These are phyloP conservation scores for Phyllosticta citrichinensis DNA, from an alignment of 2,329 filamentous ascomycete genomes.

Conservation along the genomic window DNA sequence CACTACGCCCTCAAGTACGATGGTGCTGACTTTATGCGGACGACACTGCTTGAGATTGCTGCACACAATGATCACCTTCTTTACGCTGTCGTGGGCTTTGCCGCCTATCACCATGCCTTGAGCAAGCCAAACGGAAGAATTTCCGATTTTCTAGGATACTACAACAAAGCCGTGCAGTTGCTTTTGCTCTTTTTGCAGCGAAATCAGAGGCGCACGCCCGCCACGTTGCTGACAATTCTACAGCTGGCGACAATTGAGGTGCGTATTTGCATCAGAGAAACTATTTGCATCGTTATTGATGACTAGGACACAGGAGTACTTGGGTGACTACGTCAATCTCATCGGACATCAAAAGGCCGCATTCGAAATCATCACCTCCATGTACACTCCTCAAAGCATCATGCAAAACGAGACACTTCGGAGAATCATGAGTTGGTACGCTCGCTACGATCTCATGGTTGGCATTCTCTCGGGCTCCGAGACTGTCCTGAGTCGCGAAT, in stretches of 20 bases:
- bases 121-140: conserved; percentile 62
- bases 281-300: conserved; percentile 8
- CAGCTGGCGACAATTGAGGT: conserved; percentile 93
- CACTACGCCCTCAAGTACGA: conserved; percentile 75
- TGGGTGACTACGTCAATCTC: conserved; percentile 92
- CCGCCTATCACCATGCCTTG: conserved; percentile 76
- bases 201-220: conserved; percentile 59
- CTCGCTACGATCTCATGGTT: conserved; percentile 76
- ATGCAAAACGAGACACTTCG: conserved; percentile 61
- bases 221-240: conserved; percentile 75
- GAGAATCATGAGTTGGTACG: conserved; percentile 78
- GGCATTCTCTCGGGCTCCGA: conserved; percentile 73
- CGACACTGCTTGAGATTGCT: conserved; percentile 61
- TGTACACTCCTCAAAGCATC: conserved; percentile 69
- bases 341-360: conserved; percentile 89
- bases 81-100: conserved; percentile 78
- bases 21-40: conserved; percentile 61
- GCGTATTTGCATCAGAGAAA: conserved; percentile 19
- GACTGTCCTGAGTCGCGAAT: conserved; percentile 63
- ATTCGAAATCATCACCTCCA: conserved; percentile 63
- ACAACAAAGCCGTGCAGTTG: conserved; percentile 75
- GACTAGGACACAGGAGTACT: conserved; percentile 57
- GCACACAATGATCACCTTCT: conserved; percentile 70
- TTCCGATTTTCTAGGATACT: conserved; percentile 75
- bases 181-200: conserved; percentile 62